Conservation (phyloP, 2,329 filamentous ascomycete genomes). For the Zasmidium angulare region DNA sequence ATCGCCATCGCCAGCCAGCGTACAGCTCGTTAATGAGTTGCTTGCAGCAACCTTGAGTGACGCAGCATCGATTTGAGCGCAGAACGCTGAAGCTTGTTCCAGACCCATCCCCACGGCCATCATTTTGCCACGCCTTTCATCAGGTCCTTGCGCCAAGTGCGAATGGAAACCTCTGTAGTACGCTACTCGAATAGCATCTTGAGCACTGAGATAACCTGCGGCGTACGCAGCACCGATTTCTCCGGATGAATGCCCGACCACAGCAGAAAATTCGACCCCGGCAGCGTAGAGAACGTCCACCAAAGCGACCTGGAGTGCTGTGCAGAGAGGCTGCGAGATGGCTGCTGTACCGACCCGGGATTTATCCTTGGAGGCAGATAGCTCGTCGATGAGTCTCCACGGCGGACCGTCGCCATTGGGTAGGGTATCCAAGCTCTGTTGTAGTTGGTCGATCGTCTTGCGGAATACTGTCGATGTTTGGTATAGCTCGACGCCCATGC, state of each 20-base stretch:
- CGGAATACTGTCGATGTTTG: constrained; percentile 1
- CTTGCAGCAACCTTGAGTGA: constrained; percentile 22
- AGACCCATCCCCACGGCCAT: constrained; percentile 1
- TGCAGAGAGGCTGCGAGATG: constrained; percentile 56
- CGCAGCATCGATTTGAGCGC: neutral
- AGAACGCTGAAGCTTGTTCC: neutral
- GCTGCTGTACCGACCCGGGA: constrained; percentile 27
- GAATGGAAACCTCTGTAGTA: constrained; percentile 28
- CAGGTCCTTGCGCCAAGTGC: neutral
- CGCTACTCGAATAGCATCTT: constrained; percentile 21
- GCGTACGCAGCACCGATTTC: constrained; percentile 38
- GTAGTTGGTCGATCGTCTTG: constrained; percentile 5
- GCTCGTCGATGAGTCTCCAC: constrained; percentile 33
- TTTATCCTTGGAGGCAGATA: constrained; percentile 48
- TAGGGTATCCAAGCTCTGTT: constrained; percentile 2
- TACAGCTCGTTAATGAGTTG: constrained; percentile 46
- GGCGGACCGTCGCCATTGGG: constrained; percentile 12
- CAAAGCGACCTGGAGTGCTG: constrained; percentile 55
- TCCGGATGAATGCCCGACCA: constrained; percentile 36
- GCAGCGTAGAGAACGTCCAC: constrained; percentile 40
- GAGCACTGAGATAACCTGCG: constrained; percentile 24
- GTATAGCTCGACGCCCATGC: constrained; percentile 16
- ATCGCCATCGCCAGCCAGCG: constrained; percentile 46
- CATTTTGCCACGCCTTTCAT: constrained; percentile 1
- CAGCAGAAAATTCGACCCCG: constrained; percentile 24